These are phyloP conservation scores for Hyaloscypha variabilis DNA, from an alignment of 495 filamentous ascomycete genomes.

Conservation along the genomic window DNA sequence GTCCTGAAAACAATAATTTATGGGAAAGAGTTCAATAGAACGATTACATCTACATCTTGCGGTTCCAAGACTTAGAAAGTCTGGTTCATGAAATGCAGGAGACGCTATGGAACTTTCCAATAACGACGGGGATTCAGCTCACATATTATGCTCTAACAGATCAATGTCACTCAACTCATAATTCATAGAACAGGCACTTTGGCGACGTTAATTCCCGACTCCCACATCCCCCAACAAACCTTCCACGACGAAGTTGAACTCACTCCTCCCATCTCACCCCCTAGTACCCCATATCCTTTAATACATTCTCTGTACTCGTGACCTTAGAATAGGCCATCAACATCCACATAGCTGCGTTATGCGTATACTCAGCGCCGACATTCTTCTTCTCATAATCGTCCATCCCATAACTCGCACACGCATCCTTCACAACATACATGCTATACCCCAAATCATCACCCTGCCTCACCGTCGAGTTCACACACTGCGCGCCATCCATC, in stretches of 20 bases:
- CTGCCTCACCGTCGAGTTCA: slow-evolving; percentile 24
- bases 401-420: slow-evolving; percentile 23
- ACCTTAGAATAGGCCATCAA: neutral
- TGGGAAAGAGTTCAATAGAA: too few species aligned
- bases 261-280: neutral
- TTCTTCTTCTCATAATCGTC: slow-evolving; percentile 5
- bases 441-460: slow-evolving; percentile 24
- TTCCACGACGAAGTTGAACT: neutral
- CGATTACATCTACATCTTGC: too few species aligned
- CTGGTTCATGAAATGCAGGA: too few species aligned
- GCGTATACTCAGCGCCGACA: slow-evolving; percentile 7
- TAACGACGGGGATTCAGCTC: too few species aligned
- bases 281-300: neutral
- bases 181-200: too few species aligned
- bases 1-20: too few species aligned
- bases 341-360: slow-evolving; percentile 13
- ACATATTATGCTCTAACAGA: too few species aligned
- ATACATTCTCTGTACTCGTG: neutral
- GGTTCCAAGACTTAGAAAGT: too few species aligned
- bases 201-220: too few species aligned
- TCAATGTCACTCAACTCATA: too few species aligned
- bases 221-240: neutral
- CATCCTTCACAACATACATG: slow-evolving; percentile 25
- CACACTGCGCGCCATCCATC: slow-evolving; percentile 26
- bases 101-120: too few species aligned